phyloP scores from a whole-genome alignment of 2,329 filamentous ascomycete species.

The Pseudocercospora eumusae region DNA sequence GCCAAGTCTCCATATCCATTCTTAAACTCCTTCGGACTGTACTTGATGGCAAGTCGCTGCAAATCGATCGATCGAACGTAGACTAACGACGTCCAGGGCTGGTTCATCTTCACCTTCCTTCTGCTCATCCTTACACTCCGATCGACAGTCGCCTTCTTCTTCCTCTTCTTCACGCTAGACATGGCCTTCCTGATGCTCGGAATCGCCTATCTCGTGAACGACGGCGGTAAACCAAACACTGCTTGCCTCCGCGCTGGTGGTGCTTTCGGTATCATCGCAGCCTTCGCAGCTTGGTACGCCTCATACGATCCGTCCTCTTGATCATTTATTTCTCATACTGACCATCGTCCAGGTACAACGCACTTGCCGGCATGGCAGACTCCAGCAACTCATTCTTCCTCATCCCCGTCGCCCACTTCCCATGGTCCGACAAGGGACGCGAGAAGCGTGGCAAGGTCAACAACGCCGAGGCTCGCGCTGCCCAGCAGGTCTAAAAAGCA shows the following conservation, averaged over 20 bases:
- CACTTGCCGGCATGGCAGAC: slow-evolving; percentile 58
- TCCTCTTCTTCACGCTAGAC: slow-evolving; percentile 60
- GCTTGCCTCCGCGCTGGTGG: slow-evolving; percentile 55
- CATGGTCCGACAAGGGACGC: slow-evolving; percentile 80
- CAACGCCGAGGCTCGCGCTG: slow-evolving; percentile 44
- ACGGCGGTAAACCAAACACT: slow-evolving; percentile 44
- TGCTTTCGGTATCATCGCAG: slow-evolving; percentile 55
- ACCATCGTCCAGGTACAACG: slow-evolving; percentile 47
- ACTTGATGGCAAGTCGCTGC: slow-evolving; percentile 50
- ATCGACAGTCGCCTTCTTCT: slow-evolving; percentile 61
- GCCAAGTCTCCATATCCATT: slow-evolving; percentile 45
- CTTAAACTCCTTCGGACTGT: slow-evolving; percentile 58
- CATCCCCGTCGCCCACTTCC: slow-evolving; percentile 90
- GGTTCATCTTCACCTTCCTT: slow-evolving; percentile 61
- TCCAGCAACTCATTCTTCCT: slow-evolving; percentile 76
- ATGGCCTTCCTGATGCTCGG: slow-evolving; percentile 61
- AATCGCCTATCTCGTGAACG: slow-evolving; percentile 54
- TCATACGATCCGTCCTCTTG: background rate
- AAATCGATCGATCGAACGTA: background rate
- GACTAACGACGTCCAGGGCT: slow-evolving; percentile 42
- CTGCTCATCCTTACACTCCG: slow-evolving; percentile 57
- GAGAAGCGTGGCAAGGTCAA: slow-evolving; percentile 54
- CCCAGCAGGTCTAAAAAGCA: slow-evolving; percentile 26
- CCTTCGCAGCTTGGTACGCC: slow-evolving; percentile 53
- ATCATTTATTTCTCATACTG: background rate